These are phyloP conservation scores for Wickerhamomyces alni DNA, from an alignment of 805 yeast genomes.

Conservation along the genomic window DNA sequence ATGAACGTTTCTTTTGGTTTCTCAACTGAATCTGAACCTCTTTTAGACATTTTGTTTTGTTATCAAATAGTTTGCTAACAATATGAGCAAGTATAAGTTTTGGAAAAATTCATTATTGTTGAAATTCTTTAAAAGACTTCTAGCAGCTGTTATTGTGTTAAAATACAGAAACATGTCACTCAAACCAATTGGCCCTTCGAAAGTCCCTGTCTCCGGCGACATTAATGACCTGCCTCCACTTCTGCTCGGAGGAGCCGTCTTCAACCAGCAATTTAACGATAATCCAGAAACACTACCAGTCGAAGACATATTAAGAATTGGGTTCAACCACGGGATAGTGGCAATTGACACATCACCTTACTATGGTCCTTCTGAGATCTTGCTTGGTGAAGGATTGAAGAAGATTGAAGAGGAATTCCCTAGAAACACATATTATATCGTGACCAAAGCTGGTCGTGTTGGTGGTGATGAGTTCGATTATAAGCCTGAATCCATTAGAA, in stretches of 20 bases:
- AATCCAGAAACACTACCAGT: conserved; percentile 60
- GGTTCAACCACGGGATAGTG: conserved; percentile 60
- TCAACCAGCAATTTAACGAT: conserved; percentile 72
- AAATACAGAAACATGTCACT: conserved; percentile 4
- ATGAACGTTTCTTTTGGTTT: conserved; percentile 3
- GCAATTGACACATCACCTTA: conserved; percentile 92
- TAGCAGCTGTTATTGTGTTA: no score
- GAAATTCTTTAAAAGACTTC: no score
- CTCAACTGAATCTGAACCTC: conserved; percentile 3
- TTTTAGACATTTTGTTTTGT: no score
- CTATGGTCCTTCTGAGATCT: conserved; percentile 80
- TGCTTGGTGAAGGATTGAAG: conserved; percentile 64
- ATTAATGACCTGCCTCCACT: conserved; percentile 44
- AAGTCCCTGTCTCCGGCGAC: conserved; percentile 15
- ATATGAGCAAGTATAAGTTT: no score
- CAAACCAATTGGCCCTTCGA: conserved; percentile 15
- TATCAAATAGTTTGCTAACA: no score
- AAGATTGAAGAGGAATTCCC: conserved; percentile 31
- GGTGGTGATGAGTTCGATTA: conserved; percentile 69
- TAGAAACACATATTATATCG: conserved; percentile 61
- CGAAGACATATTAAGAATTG: conserved; percentile 47
- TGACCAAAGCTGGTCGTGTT: conserved; percentile 85
- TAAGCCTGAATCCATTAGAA: conserved; percentile 49
- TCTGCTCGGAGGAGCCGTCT: conserved; percentile 83
- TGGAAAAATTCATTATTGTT: no score